A percentile compares a stretch with the other conserved stretches of the same genome.
Conservation (phyloP, 1,139 yeast genomes). For the Yamadazyma friedrichii region DNA sequence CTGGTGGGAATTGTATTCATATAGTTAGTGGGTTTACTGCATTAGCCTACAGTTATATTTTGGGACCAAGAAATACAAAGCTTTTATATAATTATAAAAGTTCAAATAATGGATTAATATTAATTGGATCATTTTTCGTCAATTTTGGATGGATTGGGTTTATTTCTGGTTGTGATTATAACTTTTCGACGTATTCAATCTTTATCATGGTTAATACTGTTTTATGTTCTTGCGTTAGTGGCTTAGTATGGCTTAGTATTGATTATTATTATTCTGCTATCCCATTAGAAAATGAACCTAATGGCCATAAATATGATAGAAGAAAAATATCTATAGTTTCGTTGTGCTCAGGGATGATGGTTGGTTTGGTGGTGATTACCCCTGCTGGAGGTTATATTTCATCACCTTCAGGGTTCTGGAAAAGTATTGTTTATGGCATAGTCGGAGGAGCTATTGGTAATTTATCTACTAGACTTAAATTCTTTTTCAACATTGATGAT, state of each 20-base stretch:
- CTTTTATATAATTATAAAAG: conserved; percentile 37
- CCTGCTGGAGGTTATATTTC: conserved; percentile 48
- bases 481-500: conserved; percentile 40
- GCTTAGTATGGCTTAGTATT: conserved; percentile 36
- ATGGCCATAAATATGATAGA: conserved; percentile 1
- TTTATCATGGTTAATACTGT: conserved; percentile 36
- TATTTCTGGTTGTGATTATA: conserved; percentile 44
- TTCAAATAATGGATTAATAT: conserved; percentile 40
- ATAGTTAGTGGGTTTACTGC: conserved; percentile 60
- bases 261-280: conserved; percentile 42
- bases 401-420: conserved; percentile 41
- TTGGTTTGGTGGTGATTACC: conserved; percentile 45
- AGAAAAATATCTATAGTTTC: conserved; percentile 42
- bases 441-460: conserved; percentile 39
- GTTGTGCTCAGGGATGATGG: conserved; percentile 42
- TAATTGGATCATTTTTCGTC: conserved; percentile 51
- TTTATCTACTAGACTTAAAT: conserved; percentile 42
- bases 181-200: conserved; percentile 34
- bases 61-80: conserved; percentile 53
- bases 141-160: conserved; percentile 47
- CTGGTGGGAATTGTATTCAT: conserved; percentile 68
- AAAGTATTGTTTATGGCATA: conserved; percentile 39
- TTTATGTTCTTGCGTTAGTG: conserved; percentile 36
- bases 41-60: conserved; percentile 55
- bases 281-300: conserved; percentile 27